Evolutionary conservation across 2,329 filamentous ascomycete species (phyloP).

Genomic region (Saccharata proteae): DNA sequence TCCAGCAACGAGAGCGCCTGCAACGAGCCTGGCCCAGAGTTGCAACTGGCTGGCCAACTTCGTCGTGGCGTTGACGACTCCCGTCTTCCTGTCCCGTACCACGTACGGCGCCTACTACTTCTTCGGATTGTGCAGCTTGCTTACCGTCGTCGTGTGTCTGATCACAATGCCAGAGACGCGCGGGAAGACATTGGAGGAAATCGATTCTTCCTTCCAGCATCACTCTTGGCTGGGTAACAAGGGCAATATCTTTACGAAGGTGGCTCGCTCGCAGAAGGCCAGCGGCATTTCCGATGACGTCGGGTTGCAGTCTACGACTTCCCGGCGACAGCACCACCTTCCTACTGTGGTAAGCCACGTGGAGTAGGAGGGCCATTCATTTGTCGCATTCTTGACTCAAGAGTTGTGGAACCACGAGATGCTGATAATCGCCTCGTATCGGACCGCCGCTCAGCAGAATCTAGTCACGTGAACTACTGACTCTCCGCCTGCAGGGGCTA

Average conservation of each 20-base stretch:
- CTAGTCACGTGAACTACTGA: too few relatives aligned
- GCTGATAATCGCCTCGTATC: too few relatives aligned
- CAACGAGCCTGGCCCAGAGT: conserved; percentile 41
- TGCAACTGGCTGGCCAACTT: conserved; percentile 36
- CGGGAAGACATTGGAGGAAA: conserved; percentile 37
- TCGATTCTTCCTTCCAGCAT: conserved; percentile 35
- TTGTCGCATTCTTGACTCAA: too few relatives aligned
- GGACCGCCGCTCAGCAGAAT: too few relatives aligned
- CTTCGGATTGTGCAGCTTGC: conserved; percentile 17
- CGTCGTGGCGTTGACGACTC: conserved; percentile 29
- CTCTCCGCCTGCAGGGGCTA: too few relatives aligned
- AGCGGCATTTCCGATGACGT: too few relatives aligned
- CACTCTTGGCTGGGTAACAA: conserved; percentile 5
- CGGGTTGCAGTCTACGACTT: too few relatives aligned
- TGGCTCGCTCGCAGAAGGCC: background rate
- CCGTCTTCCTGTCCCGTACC: conserved; percentile 36
- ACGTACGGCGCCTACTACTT: conserved; percentile 22
- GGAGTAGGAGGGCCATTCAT: too few relatives aligned
- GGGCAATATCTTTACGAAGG: background rate
- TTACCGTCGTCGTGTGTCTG: conserved; percentile 15
- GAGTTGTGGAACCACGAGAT: too few relatives aligned
- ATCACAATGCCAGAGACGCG: conserved; percentile 41
- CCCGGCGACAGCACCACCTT: too few relatives aligned
- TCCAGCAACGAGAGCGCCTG: conserved; percentile 40
- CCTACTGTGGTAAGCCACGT: too few relatives aligned